Evolutionary conservation across 495 filamentous ascomycete genomes (phyloP), one percentile per base, ranked within the genome.

Genomic region (Podospora pseudopauciseta): DNA sequence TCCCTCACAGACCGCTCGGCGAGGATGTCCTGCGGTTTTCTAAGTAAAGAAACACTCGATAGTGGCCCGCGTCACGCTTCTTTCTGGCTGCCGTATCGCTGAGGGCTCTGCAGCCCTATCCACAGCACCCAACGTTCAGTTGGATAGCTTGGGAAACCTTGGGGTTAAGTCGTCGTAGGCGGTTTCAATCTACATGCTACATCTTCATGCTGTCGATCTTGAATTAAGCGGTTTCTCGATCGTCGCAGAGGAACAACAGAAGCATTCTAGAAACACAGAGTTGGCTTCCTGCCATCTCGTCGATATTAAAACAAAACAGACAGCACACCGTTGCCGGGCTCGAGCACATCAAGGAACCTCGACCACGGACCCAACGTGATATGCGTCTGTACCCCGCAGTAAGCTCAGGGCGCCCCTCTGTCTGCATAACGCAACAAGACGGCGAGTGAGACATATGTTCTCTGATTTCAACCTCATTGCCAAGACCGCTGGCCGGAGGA

Each of bases 21-120:
- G 63, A 54, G 34, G 30, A 65, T 61, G 68, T 71, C 70, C 73
- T 74, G 68, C 65, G 5, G 19, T 53, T 59, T 74, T 75, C 75
- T 75, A 77, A 77, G 73, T 73, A 74, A 77, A 73, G 75, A 69
- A 77, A 73, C 75, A 67, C 30, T 34, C 58, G 57, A 74, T 70
- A 72, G 72, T 68, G 67, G 15, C 57, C 62, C 60, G 53, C 71
- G 68, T 58, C 69, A 67, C 57, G 23, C 56, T 65, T 60, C 2
- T 20, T 66, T 27, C 19, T 56, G 15, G 57, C 63, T 39, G n/a
- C 20, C 53, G 54, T 56, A 32, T 54, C 30, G 27, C 54, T 57
- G 61, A 70, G 63, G 66, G 59, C 59, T 58, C 64, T 76, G 72
- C 72, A 76, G 72, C 75, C 75, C 74, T 75, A 75, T 70, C 71